Conservation (phyloP, 2,329 filamentous ascomycete species). For the Blastomyces silverae region DNA sequence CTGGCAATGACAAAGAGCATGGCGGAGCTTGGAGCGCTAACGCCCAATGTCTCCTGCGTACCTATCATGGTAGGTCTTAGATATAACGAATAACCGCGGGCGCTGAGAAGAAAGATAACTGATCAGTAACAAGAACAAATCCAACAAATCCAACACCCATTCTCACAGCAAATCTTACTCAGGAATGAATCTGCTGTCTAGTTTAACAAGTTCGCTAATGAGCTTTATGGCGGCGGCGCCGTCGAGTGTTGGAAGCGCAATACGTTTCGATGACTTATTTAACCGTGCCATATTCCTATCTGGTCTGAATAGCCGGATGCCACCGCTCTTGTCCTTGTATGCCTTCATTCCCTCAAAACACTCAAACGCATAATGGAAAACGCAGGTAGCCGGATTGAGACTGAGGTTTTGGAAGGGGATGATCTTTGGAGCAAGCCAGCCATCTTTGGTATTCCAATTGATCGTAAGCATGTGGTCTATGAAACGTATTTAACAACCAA, state of each 20-base stretch:
- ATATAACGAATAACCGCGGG: constrained; percentile 86
- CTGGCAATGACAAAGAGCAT: constrained; percentile 93
- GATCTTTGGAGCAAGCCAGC: constrained; percentile 78
- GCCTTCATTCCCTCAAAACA: constrained; percentile 99
- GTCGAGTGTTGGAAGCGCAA: constrained; percentile 85
- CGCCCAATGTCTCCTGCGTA: constrained; percentile 87
- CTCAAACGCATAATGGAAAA: constrained; percentile 97
- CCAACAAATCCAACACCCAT: not conserved
- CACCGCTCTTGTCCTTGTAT: constrained; percentile 77
- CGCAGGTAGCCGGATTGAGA: constrained; percentile 90
- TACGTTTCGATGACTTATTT: constrained; percentile 84
- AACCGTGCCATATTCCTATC: constrained; percentile 94
- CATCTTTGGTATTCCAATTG: constrained; percentile 80
- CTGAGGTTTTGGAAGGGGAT: constrained; percentile 94
- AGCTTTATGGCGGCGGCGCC: constrained; percentile 67
- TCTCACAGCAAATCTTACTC: constrained; percentile 43
- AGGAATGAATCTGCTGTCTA: constrained; percentile 88
- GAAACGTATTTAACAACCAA: not conserved
- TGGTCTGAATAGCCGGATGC: constrained; percentile 82
- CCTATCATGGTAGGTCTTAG: constrained; percentile 95
- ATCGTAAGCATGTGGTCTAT: constrained; percentile 94
- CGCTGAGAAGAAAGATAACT: constrained; percentile 31
- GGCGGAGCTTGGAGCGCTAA: constrained; percentile 84
- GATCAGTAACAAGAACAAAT: constrained; percentile 13
- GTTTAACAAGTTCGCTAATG: constrained; percentile 68